Evolutionary conservation across 768 basidiomycete genomes (phyloP).

Genomic region (Astraeus odoratus): DNA sequence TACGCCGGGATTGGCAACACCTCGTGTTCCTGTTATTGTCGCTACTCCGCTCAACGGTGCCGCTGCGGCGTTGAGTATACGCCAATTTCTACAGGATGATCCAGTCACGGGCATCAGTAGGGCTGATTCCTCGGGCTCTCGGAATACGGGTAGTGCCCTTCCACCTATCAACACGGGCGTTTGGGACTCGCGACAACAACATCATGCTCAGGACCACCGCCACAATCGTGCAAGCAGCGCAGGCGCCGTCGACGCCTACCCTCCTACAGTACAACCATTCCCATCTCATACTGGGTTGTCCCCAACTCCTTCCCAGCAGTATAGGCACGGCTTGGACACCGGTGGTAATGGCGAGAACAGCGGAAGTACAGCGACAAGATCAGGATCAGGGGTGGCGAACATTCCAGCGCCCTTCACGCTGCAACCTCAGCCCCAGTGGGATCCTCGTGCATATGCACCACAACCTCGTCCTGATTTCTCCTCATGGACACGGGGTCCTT

Average conservation of each 20-base stretch:
- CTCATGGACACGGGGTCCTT: slow-evolving; percentile 13
- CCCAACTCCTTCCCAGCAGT: slow-evolving; percentile 10
- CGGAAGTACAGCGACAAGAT: not conserved
- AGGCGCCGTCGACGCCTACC: slow-evolving; percentile 8
- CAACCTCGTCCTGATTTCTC: slow-evolving; percentile 32
- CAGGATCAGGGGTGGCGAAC: not conserved
- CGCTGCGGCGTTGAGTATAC: slow-evolving; percentile 10
- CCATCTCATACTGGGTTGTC: slow-evolving; percentile 10
- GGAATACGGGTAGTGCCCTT: slow-evolving; percentile 12
- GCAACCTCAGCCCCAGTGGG: slow-evolving; percentile 65
- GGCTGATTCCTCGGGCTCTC: not conserved
- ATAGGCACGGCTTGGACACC: not conserved
- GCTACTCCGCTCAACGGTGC: slow-evolving; percentile 7
- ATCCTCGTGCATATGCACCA: slow-evolving; percentile 34
- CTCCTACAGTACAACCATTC: slow-evolving; percentile 30
- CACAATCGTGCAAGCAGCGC: not conserved
- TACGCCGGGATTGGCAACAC: not conserved
- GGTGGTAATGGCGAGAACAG: not conserved
- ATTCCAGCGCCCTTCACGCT: slow-evolving; percentile 56
- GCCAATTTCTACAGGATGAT: not conserved
- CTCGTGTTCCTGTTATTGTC: not conserved
- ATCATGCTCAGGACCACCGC: not conserved
- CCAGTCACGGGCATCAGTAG: too few relatives aligned
- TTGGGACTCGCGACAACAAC: slow-evolving; percentile 8
- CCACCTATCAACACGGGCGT: slow-evolving; percentile 19